These are phyloP conservation scores for Schizosaccharomyces lindneri DNA, from an alignment of 805 yeast genomes.

Conservation along the genomic window DNA sequence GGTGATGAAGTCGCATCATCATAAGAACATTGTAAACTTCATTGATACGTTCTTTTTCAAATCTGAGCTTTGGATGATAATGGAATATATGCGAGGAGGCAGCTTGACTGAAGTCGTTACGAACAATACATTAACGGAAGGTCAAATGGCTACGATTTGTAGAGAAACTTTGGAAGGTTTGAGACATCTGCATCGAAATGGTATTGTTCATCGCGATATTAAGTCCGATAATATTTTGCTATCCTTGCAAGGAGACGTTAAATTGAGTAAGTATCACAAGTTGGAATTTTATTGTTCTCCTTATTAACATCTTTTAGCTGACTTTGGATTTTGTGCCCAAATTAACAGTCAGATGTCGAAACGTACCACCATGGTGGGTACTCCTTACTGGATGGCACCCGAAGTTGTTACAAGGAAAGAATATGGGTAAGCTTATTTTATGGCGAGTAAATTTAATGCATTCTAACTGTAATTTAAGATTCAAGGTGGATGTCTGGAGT, in stretches of 20 bases:
- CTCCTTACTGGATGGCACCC: conserved; percentile 99
- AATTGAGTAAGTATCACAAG: conserved; percentile 23
- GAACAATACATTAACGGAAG: conserved; percentile 69
- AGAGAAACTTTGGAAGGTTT: conserved; percentile 73
- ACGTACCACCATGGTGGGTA: conserved; percentile 96
- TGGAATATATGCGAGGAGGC: conserved; percentile 99
- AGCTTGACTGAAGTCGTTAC: conserved; percentile 87
- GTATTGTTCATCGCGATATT: conserved; percentile 87
- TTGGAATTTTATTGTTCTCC: background rate
- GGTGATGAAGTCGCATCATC: conserved; percentile 83
- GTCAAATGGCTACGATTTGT: conserved; percentile 86
- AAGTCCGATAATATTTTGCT: conserved; percentile 81
- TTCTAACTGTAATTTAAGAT: background rate
- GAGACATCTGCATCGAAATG: conserved; percentile 67
- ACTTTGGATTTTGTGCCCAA: conserved; percentile 92
- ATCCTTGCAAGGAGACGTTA: conserved; percentile 65
- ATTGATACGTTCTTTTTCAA: conserved; percentile 63
- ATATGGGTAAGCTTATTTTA: conserved; percentile 33
- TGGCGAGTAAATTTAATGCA: background rate
- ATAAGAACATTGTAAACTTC: conserved; percentile 80
- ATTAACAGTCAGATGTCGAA: conserved; percentile 56
- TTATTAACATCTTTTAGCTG: conserved; percentile 19
- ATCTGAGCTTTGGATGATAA: conserved; percentile 65
- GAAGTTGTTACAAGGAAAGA: conserved; percentile 88
- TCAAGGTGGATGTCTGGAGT: conserved; percentile 94